Percentiles rank a stretch among this genome's conserved stretches.
These are phyloP conservation scores for Pholiota microspora DNA, from an alignment of 768 basidiomycete genomes.

Conservation along the genomic window DNA sequence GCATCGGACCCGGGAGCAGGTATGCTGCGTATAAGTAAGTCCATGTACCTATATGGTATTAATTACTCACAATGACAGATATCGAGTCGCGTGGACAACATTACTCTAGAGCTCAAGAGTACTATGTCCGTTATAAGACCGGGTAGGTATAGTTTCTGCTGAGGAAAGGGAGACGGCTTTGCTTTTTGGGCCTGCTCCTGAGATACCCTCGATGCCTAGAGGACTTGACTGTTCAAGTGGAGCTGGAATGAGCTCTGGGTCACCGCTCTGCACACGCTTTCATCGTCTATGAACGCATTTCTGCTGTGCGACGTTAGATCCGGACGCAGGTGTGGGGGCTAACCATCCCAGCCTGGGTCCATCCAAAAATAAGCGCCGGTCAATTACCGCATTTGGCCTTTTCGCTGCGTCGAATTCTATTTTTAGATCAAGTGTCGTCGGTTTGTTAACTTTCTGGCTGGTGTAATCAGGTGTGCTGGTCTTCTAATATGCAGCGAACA, in stretches of 20 bases:
- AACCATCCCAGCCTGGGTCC: neutral
- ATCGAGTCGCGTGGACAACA: neutral
- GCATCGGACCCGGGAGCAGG: neutral
- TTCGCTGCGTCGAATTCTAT: neutral
- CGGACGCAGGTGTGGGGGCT: neutral
- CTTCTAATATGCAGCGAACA: neutral
- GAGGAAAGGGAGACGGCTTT: no score
- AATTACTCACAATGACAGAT: neutral
- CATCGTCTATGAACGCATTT: no score
- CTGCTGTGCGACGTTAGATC: neutral
- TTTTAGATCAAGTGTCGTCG: neutral
- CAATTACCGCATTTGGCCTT: neutral
- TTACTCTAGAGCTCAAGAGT: no score
- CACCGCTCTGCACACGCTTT: no score
- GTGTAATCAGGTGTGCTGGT: no score
- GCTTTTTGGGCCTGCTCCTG: no score
- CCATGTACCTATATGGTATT: neutral
- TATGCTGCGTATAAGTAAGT: neutral
- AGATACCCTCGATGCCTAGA: no score
- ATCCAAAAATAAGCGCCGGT: constrained; percentile 1
- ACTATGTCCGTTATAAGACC: no score
- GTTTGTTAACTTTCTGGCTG: neutral
- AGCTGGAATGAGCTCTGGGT: no score
- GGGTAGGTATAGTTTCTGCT: no score
- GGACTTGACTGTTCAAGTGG: no score